Evolutionary conservation across 2,329 filamentous ascomycete genomes (phyloP).

Genomic region (Thielaviopsis ethacetica): DNA sequence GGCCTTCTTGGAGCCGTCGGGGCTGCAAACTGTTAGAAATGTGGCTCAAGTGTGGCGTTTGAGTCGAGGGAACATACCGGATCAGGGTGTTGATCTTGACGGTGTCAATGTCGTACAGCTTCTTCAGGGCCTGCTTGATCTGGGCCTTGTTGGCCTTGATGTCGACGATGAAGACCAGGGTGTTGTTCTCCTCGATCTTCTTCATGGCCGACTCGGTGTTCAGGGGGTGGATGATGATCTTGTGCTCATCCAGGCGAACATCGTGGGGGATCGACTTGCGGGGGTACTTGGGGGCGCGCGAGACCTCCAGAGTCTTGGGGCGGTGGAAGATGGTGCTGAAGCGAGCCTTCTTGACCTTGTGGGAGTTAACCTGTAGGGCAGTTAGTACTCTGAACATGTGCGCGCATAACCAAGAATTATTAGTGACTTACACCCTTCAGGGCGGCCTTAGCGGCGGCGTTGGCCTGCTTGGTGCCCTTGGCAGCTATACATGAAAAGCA

Average conservation of each 20-base stretch:
- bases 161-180: slow-evolving; percentile 92
- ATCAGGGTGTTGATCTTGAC: slow-evolving; percentile 99
- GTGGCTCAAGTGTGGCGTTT: not conserved
- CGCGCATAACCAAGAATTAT: not conserved
- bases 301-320: slow-evolving; percentile 89
- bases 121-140: slow-evolving; percentile 97
- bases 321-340: slow-evolving; percentile 90
- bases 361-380: slow-evolving; percentile 31
- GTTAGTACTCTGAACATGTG: not conserved
- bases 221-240: slow-evolving; percentile 92
- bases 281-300: slow-evolving; percentile 86
- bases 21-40: slow-evolving; percentile 33
- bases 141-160: slow-evolving; percentile 99
- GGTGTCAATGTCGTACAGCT: slow-evolving; percentile 95
- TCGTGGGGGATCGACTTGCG: slow-evolving; percentile 85
- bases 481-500: slow-evolving; percentile 41
- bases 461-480: slow-evolving; percentile 70
- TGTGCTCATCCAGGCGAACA: slow-evolving; percentile 90
- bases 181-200: slow-evolving; percentile 99
- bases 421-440: slow-evolving; percentile 72
- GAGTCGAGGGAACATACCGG: slow-evolving; percentile 43
- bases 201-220: slow-evolving; percentile 99
- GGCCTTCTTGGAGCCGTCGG: slow-evolving; percentile 97
- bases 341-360: slow-evolving; percentile 89
- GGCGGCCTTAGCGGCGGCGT: slow-evolving; percentile 85